These are phyloP conservation scores for Exophiala dermatitidis DNA, from an alignment of 2,329 filamentous ascomycete genomes.

Conservation along the genomic window DNA sequence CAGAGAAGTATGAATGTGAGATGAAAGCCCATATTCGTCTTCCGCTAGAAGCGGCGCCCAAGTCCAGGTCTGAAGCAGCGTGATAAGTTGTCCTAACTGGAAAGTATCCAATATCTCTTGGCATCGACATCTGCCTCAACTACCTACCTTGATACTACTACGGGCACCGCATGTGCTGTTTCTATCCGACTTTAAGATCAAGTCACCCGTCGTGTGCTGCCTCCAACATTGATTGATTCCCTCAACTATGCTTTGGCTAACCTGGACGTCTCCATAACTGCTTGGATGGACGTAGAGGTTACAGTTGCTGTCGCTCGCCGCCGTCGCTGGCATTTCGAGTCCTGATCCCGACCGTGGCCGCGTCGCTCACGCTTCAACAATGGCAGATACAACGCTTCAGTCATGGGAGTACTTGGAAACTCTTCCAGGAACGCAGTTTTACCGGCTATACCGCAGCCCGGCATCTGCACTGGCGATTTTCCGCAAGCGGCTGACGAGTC, in stretches of 20 bases:
- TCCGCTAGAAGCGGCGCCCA: background rate
- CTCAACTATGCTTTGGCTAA: no score
- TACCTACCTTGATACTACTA: background rate
- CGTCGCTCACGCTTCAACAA: background rate
- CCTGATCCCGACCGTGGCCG: background rate
- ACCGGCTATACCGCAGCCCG: constrained; percentile 88
- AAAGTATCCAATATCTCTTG: background rate
- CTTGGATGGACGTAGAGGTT: background rate
- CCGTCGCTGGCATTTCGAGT: background rate
- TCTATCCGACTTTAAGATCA: background rate
- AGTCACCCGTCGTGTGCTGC: background rate
- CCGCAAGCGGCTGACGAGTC: constrained; percentile 87
- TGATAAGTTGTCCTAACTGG: background rate
- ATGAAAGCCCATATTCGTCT: background rate
- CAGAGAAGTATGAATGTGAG: background rate
- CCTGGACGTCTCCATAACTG: background rate
- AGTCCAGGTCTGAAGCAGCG: background rate
- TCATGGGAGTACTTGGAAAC: constrained; percentile 87
- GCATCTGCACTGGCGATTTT: constrained; percentile 94
- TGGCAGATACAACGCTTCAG: constrained; percentile 37
- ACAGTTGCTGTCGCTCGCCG: background rate
- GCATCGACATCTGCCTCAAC: background rate
- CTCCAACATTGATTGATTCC: no score
- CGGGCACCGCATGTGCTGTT: no score
- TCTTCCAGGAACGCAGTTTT: constrained; percentile 81